phyloP scores from a whole-genome alignment of 2,329 filamentous ascomycete genomes.

The Shiraia bambusicola region DNA sequence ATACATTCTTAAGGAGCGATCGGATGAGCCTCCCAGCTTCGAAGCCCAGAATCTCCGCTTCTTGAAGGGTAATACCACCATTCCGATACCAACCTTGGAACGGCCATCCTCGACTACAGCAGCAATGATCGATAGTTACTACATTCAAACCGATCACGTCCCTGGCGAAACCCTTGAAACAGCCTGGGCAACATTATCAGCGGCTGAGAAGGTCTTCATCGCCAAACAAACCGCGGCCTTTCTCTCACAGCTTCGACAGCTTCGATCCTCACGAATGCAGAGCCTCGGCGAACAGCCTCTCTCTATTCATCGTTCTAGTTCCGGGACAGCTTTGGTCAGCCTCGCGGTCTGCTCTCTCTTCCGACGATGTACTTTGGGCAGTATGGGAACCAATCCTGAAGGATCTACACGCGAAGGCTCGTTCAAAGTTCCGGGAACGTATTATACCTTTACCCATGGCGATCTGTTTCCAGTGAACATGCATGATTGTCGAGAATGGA shows the following conservation, averaged over 20 bases:
- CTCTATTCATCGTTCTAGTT: neutral
- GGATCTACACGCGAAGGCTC: neutral
- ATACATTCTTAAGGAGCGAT: slow-evolving; percentile 30
- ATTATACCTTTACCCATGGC: slow-evolving; percentile 44
- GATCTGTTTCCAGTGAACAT: slow-evolving; percentile 45
- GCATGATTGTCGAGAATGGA: slow-evolving; percentile 43
- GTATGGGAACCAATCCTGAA: neutral
- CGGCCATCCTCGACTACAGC: slow-evolving; percentile 1
- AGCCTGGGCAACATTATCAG: slow-evolving; percentile 3
- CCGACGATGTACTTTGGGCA: neutral
- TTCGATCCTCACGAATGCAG: neutral
- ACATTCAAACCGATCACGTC: slow-evolving; percentile 1
- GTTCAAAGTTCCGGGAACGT: neutral
- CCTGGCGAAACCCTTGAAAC: slow-evolving; percentile 1
- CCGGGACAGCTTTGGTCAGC: neutral
- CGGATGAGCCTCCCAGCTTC: slow-evolving; percentile 2
- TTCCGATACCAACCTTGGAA: slow-evolving; percentile 5
- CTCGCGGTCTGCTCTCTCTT: neutral
- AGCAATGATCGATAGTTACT: slow-evolving; percentile 5
- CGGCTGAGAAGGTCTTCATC: slow-evolving; percentile 2
- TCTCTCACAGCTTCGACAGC: slow-evolving; percentile 2
- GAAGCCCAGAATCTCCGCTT: slow-evolving; percentile 31
- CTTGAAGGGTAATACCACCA: slow-evolving; percentile 2
- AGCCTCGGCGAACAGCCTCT: neutral
- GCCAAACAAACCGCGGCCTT: slow-evolving; percentile 3